phyloP scores from a whole-genome alignment of 2,329 filamentous ascomycete species.

The Fusarium beomiforme region DNA sequence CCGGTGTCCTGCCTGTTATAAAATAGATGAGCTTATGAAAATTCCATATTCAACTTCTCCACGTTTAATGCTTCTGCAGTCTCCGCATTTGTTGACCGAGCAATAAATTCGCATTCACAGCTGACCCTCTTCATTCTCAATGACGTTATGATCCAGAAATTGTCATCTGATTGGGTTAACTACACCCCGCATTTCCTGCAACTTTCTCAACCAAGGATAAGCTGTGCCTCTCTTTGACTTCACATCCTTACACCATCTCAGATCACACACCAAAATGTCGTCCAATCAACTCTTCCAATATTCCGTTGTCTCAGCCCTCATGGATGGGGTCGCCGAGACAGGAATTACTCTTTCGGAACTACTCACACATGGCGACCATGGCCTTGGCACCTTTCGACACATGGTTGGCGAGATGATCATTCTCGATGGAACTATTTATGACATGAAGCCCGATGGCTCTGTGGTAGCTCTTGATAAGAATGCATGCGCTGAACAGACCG shows the following conservation, averaged over 20 bases:
- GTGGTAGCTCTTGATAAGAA: background rate
- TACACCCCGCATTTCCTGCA: background rate
- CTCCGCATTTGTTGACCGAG: background rate
- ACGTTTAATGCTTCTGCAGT: no score
- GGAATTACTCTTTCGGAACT: conserved; percentile 25
- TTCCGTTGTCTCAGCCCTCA: conserved; percentile 34
- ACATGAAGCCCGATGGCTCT: conserved; percentile 30
- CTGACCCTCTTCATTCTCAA: background rate
- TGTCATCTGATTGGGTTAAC: background rate
- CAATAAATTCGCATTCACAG: background rate
- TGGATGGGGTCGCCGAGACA: conserved; percentile 33
- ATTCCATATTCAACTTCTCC: no score
- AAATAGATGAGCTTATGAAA: no score
- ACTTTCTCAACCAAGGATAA: background rate
- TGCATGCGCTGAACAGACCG: background rate
- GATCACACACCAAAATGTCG: conserved; percentile 1
- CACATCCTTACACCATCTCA: background rate
- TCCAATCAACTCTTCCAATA: conserved; percentile 31
- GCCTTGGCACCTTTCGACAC: conserved; percentile 34
- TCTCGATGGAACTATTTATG: conserved; percentile 19
- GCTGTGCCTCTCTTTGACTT: background rate
- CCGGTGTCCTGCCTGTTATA: no score
- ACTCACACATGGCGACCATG: conserved; percentile 20
- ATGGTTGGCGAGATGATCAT: conserved; percentile 39
- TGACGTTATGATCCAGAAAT: background rate